Conservation (phyloP, 805 yeast species). For the Jamesozyma gamospora region DNA sequence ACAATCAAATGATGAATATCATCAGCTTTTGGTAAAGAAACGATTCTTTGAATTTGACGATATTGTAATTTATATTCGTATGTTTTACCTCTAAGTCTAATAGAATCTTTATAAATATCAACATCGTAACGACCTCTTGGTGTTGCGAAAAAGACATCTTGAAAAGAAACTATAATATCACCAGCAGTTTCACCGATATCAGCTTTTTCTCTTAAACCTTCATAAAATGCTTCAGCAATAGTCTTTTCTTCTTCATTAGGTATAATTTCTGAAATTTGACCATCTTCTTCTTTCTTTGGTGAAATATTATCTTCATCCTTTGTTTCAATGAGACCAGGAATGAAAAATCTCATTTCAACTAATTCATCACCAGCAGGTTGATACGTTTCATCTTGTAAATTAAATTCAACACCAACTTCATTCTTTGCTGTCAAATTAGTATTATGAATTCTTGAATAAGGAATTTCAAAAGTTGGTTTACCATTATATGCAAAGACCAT, state of each 20-base stretch:
- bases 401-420: slow-evolving; percentile 87
- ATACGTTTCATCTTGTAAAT: slow-evolving; percentile 42
- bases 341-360: slow-evolving; percentile 86
- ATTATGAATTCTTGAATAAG: slow-evolving; percentile 70
- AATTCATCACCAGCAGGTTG: slow-evolving; percentile 86
- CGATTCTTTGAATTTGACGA: slow-evolving; percentile 79
- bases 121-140: slow-evolving; percentile 98
- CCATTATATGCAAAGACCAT: slow-evolving; percentile 76
- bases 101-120: slow-evolving; percentile 78
- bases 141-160: slow-evolving; percentile 83
- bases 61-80: slow-evolving; percentile 94
- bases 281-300: slow-evolving; percentile 22
- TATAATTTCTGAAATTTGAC: slow-evolving; percentile 17
- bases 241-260: slow-evolving; percentile 32
- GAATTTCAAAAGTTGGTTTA: slow-evolving; percentile 85
- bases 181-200: slow-evolving; percentile 92
- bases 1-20: slow-evolving; percentile 82
- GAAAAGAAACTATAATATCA: slow-evolving; percentile 86
- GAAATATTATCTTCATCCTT: slow-evolving; percentile 36
- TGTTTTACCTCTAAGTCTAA: slow-evolving; percentile 92
- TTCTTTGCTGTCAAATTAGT: slow-evolving; percentile 84
- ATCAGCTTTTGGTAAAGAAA: slow-evolving; percentile 89
- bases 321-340: slow-evolving; percentile 69
- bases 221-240: slow-evolving; percentile 81
- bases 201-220: slow-evolving; percentile 84